Percentiles rank a stretch among this genome's conserved stretches.
Conservation (phyloP, 176 grass and related monocot genomes). For the Coix lacrymajobi region DNA sequence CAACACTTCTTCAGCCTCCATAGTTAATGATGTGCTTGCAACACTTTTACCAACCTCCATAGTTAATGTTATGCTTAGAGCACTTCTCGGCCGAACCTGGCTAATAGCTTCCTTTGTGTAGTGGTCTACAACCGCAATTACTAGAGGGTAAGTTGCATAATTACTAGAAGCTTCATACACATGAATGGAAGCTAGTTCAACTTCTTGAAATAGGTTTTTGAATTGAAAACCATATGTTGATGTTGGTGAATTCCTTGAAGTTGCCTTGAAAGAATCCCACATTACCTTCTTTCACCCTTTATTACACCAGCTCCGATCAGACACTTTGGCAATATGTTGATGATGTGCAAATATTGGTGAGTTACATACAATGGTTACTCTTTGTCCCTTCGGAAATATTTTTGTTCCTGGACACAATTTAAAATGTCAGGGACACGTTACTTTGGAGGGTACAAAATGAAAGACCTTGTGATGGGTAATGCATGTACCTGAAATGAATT, state of each 20-base stretch:
- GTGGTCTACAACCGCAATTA: not conserved
- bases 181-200: constrained; percentile 27
- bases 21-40: constrained; percentile 16
- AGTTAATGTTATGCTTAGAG: no score
- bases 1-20: no score
- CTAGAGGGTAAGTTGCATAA: constrained; percentile 24
- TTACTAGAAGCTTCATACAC: constrained; percentile 10
- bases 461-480: not conserved
- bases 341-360: constrained; percentile 23
- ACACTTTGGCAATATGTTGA: constrained; percentile 15
- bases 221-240: constrained; percentile 22
- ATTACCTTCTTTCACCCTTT: constrained; percentile 29
- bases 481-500: constrained; percentile 3
- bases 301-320: constrained; percentile 6
- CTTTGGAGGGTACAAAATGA: constrained; percentile 2
- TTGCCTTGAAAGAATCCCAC: constrained; percentile 27
- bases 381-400: constrained; percentile 10
- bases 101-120: constrained; percentile 15
- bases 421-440: constrained; percentile 13
- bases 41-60: not conserved
- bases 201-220: constrained; percentile 15
- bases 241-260: constrained; percentile 16
- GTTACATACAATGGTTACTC: constrained; percentile 28
- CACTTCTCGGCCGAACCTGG: not conserved
- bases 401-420: not conserved